These are phyloP conservation scores for Euphrasia arctica DNA, from an alignment of 305 asterid species.

Conservation along the genomic window DNA sequence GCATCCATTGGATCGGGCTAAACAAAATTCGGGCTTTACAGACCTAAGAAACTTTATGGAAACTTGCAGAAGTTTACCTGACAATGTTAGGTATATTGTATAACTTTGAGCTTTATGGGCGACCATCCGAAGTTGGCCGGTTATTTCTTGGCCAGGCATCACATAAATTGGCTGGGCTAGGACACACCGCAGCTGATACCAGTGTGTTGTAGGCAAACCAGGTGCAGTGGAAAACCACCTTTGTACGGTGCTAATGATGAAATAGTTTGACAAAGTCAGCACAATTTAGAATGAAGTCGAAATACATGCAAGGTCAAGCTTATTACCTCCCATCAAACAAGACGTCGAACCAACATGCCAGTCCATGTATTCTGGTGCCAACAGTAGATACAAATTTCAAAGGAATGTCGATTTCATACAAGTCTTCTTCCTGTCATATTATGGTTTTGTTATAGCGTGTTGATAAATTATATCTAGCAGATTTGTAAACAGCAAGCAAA, in stretches of 20 bases:
- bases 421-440: slow-evolving; percentile 78
- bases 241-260: slow-evolving; percentile 67
- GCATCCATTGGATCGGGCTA: too few species aligned
- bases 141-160: slow-evolving; percentile 98
- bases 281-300: background rate
- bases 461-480: slow-evolving; percentile 1
- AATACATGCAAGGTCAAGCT: slow-evolving; percentile 13
- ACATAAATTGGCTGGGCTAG: slow-evolving; percentile 95
- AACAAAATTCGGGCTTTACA: too few species aligned
- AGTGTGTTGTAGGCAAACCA: slow-evolving; percentile 95
- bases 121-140: slow-evolving; percentile 81
- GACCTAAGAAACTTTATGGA: too few species aligned
- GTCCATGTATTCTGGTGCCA: slow-evolving; percentile 92
- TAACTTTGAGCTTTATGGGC: slow-evolving; percentile 98
- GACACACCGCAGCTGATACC: slow-evolving; percentile 99
- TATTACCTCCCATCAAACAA: slow-evolving; percentile 93
- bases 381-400: slow-evolving; percentile 69
- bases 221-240: slow-evolving; percentile 99
- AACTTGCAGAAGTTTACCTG: slow-evolving; percentile 44
- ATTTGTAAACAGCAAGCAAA: too few species aligned
- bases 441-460: slow-evolving; percentile 1
- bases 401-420: slow-evolving; percentile 88
- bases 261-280: slow-evolving; percentile 25
- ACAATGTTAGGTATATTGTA: slow-evolving; percentile 75
- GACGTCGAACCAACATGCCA: slow-evolving; percentile 99